A percentile compares a stretch with the other conserved stretches of the same genome.
Conservation (phyloP, 169 alveolate genomes). For the Plasmodium gonderi region DNA sequence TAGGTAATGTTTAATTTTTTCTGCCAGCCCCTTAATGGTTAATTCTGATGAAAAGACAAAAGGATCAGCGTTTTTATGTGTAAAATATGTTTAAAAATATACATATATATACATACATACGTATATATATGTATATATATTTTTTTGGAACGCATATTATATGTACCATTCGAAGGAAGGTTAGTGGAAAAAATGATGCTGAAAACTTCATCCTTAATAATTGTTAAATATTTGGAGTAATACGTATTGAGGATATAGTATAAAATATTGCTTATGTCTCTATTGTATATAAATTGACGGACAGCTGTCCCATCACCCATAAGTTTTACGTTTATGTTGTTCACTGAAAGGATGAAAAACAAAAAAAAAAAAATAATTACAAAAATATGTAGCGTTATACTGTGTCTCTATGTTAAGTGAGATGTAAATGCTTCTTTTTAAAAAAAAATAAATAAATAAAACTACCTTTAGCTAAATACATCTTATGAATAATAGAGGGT, state of each 20-base stretch:
- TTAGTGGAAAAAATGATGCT: conserved; percentile 66
- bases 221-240: conserved; percentile 50
- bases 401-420: no score
- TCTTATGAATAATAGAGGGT: conserved; percentile 72
- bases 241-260: conserved; percentile 52
- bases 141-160: background rate
- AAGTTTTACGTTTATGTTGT: conserved; percentile 45
- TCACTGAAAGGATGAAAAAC: conserved; percentile 1
- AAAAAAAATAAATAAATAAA: background rate
- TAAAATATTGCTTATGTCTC: conserved; percentile 40
- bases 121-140: no score
- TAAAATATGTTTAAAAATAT: background rate
- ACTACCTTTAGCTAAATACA: conserved; percentile 73
- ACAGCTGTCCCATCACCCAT: conserved; percentile 63
- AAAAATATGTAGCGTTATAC: background rate
- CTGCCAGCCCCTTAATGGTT: conserved; percentile 46
- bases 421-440: background rate
- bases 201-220: conserved; percentile 64
- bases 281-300: conserved; percentile 63
- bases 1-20: conserved; percentile 47
- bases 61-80: background rate
- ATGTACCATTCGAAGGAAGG: conserved; percentile 61
- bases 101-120: background rate
- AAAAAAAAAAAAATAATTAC: background rate
- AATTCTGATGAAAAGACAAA: conserved; percentile 27